Base-by-base conservation (phyloP, 2,329 filamentous ascomycete genomes). In the Dissoconium aciculare region DNA sequence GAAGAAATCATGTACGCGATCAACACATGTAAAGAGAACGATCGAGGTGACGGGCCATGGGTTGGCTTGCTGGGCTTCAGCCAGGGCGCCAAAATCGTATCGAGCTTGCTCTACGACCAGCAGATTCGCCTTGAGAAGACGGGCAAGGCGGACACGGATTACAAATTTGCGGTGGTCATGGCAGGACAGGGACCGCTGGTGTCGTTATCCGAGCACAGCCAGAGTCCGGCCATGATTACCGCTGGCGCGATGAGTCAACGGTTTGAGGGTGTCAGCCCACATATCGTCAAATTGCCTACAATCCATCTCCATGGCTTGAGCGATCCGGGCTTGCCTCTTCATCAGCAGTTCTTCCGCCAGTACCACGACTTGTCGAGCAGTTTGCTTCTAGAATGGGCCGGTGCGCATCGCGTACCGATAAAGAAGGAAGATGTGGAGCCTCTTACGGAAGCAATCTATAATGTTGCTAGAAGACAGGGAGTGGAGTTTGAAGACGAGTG, bases 361-460 rank as follows among this genome's bases (percentile, higher is more conserved):
- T 83, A 75, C 49, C 80, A 72, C 47, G 60, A 69, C 29, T 46
- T 57, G 8, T 63, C 60, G 0, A 69, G 57, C 3, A 57, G 65
- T 4, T 62, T 54, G 23, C 38, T 83, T 27, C 51, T 85, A 1
- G 74, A 83, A 51, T 85, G 79, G 80, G 67, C 79, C 35, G 79
- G 77, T 0, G 65, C 63, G 1, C 80, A 87, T 50, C 58, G 79
- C 4, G 60, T 87, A 28, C 76, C 78, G 2, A 64, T 85, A 36
- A 79, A 78, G 59, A 60, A 57, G 13, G 56, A 53, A 16, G 78
- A 84, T 52, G 75, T 84, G 3, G 60, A 68, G 28, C 58, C 53
- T 6, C 57, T 79, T 9, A n/a, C n/a, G 8, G 19, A 8, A n/a
- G 19, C 19, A 8, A 23, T 23, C 19, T 23, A 23, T n/a, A 23